These are phyloP conservation scores for Fusarium neocosmosporiellum DNA, from an alignment of 2,329 filamentous ascomycete genomes.

Conservation along the genomic window DNA sequence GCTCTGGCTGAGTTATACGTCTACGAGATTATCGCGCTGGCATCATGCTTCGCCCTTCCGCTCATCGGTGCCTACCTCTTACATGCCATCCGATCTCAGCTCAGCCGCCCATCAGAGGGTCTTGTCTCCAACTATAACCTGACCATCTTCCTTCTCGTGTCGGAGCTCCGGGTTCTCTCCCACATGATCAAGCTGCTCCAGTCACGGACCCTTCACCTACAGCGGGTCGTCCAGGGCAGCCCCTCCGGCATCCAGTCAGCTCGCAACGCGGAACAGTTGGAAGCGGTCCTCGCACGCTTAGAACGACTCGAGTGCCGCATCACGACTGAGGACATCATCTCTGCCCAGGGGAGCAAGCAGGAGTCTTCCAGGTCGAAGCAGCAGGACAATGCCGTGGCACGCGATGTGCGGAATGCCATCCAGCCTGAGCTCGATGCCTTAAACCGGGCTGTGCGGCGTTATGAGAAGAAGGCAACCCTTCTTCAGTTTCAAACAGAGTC, in stretches of 20 bases:
- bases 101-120: constrained; percentile 85
- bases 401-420: constrained; percentile 72
- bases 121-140: constrained; percentile 94
- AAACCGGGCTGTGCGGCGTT: constrained; percentile 87
- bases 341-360: constrained; percentile 44
- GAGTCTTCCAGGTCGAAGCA: constrained; percentile 53
- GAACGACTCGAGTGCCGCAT: constrained; percentile 73
- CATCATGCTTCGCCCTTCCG: constrained; percentile 83
- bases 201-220: constrained; percentile 82
- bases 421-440: constrained; percentile 89
- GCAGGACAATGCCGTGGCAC: constrained; percentile 57
- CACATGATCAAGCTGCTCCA: constrained; percentile 86
- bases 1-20: constrained; percentile 74
- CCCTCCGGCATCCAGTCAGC: constrained; percentile 52
- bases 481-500: constrained; percentile 81
- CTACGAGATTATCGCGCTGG: constrained; percentile 80
- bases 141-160: constrained; percentile 87
- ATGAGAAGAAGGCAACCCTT: constrained; percentile 87
- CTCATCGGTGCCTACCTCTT: constrained; percentile 84
- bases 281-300: constrained; percentile 73
- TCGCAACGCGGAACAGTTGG: constrained; percentile 55
- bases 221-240: constrained; percentile 73
- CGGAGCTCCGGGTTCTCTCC: constrained; percentile 84
- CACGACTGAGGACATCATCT: constrained; percentile 39
- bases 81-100: constrained; percentile 81